These are phyloP conservation scores for Neopestalotiopsis sp. DNA, from an alignment of 2,329 filamentous ascomycete species.

Conservation along the genomic window DNA sequence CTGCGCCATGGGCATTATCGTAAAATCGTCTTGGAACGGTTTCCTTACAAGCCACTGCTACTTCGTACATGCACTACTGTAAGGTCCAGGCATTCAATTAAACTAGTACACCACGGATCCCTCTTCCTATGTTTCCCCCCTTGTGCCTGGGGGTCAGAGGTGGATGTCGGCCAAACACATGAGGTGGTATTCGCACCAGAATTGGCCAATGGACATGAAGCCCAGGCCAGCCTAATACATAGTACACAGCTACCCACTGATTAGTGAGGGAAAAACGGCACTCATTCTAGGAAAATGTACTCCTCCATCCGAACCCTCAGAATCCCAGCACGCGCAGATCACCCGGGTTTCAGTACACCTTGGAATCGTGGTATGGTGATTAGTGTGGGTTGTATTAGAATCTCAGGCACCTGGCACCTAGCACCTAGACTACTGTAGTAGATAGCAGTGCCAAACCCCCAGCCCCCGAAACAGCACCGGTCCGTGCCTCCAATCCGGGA, in stretches of 20 bases:
- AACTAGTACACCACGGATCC: conserved; percentile 1
- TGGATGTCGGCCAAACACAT: not conserved
- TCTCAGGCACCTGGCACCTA: too few relatives aligned
- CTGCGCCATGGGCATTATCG: too few relatives aligned
- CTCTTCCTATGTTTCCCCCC: not conserved
- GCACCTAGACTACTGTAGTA: too few relatives aligned
- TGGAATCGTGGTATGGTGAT: not conserved
- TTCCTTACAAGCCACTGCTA: too few relatives aligned
- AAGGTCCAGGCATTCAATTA: not conserved
- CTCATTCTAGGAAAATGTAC: not conserved
- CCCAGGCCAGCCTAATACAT: not conserved
- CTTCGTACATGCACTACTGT: too few relatives aligned
- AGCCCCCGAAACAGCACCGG: not conserved
- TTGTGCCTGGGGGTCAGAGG: not conserved
- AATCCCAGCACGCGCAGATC: conserved; percentile 2
- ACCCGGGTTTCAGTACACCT: not conserved
- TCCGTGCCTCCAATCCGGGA: not conserved
- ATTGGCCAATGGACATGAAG: not conserved
- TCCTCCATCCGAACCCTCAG: conserved; percentile 1
- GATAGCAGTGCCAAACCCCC: not conserved
- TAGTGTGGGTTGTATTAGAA: too few relatives aligned
- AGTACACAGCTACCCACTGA: too few relatives aligned
- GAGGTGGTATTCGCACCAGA: not conserved
- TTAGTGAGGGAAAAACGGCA: too few relatives aligned
- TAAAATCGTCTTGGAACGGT: too few relatives aligned